Evolutionary conservation across 2,329 filamentous ascomycete genomes (phyloP).

Genomic region (Fusarium sp.): DNA sequence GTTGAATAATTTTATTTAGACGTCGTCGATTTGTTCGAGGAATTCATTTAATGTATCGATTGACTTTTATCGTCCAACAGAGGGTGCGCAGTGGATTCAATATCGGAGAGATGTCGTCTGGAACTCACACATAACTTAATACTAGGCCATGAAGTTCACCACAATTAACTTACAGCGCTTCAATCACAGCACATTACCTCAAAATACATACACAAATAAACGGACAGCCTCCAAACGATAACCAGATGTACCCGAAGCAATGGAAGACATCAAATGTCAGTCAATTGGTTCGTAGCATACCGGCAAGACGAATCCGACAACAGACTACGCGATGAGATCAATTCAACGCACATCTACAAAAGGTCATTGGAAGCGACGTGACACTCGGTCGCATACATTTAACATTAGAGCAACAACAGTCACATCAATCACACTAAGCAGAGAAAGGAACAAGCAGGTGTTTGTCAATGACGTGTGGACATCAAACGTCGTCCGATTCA

Average conservation of each 20-base stretch:
- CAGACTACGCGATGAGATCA: too few species aligned
- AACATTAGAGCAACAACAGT: too few species aligned
- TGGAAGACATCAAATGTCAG: too few species aligned
- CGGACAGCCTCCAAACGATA: neutral
- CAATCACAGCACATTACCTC: too few species aligned
- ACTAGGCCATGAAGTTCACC: fast-evolving
- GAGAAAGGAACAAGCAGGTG: neutral
- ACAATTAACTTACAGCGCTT: fast-evolving
- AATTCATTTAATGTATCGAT: neutral
- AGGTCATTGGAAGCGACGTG: neutral
- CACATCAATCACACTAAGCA: neutral
- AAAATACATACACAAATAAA: neutral
- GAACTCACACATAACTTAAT: fast-evolving
- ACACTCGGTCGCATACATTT: neutral
- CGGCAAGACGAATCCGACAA: fast-evolving
- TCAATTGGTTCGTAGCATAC: fast-evolving
- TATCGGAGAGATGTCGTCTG: fast-evolving
- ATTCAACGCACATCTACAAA: neutral
- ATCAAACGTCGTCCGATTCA: slow-evolving; percentile 42
- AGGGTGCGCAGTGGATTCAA: fast-evolving
- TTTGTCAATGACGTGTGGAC: slow-evolving; percentile 32
- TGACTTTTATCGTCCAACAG: neutral
- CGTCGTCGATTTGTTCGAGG: fast-evolving
- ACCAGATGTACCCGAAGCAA: neutral
- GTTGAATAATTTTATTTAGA: neutral